Evolutionary conservation across 805 yeast genomes (phyloP).

Genomic region (Ogataea philodendri): DNA sequence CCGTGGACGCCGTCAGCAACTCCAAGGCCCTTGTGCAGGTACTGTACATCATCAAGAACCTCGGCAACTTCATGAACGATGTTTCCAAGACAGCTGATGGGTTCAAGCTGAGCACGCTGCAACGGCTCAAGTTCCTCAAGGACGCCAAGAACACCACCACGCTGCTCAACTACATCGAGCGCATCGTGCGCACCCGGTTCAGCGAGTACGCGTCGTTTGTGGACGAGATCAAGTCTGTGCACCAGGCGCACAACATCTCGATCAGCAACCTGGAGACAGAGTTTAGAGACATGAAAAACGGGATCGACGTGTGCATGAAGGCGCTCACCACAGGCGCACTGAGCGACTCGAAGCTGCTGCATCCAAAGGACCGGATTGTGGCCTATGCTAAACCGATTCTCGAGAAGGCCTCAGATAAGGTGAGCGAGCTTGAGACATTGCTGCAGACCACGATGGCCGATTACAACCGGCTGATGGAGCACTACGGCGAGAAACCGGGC

Average conservation of each 20-base stretch:
- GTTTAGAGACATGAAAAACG: conserved; percentile 50
- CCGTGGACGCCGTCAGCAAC: conserved; percentile 49
- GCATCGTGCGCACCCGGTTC: conserved; percentile 59
- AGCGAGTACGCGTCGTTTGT: conserved; percentile 62
- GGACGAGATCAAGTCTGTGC: conserved; percentile 54
- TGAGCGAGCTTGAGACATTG: conserved; percentile 46
- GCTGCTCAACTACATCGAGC: conserved; percentile 73
- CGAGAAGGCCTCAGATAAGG: conserved; percentile 41
- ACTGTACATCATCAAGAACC: conserved; percentile 62
- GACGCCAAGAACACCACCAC: conserved; percentile 68
- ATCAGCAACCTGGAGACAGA: conserved; percentile 62
- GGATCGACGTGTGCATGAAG: conserved; percentile 49
- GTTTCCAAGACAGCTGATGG: conserved; percentile 65
- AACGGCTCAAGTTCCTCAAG: conserved; percentile 68
- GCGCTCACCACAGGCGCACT: conserved; percentile 62
- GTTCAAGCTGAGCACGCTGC: conserved; percentile 66
- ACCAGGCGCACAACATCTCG: conserved; percentile 56
- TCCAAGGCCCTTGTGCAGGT: conserved; percentile 57
- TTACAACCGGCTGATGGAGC: conserved; percentile 59
- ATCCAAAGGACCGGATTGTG: conserved; percentile 63
- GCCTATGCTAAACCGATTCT: conserved; percentile 46
- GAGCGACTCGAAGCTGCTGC: conserved; percentile 59
- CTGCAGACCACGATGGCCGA: conserved; percentile 48
- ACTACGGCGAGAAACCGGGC: conserved; percentile 66
- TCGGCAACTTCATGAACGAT: conserved; percentile 82